Base-by-base conservation (phyloP, 768 basidiomycete genomes). In the Panaeolus cyanescens region DNA sequence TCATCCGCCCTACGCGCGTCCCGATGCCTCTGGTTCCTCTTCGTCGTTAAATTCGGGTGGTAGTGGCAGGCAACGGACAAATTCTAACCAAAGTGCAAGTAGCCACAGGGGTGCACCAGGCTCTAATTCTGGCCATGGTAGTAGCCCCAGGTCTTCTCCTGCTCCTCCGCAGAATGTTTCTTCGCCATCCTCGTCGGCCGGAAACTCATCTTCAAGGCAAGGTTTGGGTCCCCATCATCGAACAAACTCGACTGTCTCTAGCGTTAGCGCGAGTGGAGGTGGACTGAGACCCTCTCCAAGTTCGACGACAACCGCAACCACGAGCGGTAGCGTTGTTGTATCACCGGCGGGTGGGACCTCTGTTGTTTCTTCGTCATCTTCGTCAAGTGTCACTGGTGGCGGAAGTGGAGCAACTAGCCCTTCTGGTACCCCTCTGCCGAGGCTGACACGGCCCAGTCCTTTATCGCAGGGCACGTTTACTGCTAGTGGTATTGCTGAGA, bases 1-100 rank as follows among this genome's bases (percentile, higher is more conserved):
- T 62, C 87, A 89, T 65, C 90, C 91, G 8, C 92, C 93, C 0
- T 94, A 93, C 72, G 88, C 85, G 28, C 87, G 91, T 60, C 82
- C 85, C 22, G 92, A 93, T 59, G 92, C 92, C 7, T 90, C 93
- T 6, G 86, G 84, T 45, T 93, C 92, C 0, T 84, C 87, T 25
- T 86, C 90, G 4, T 94, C 93, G 0, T 80, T 94, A 65, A 91
- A 88, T 70, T 93, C 93, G 57, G 71, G 82, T 60, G 74, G 73
- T 33, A 82, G 85, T 56, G 74, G 82, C 54, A 85, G 91, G 19
- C 88, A 84, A 66, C 81, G 90, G 42, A 92, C 89, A 10, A 87
- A 83, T 73, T 90, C 89, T 69, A 85, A 81, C 65, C 90, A 91
- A 66, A 89, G 89, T 58, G 79, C 80, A 39, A 73, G 83, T 54